Percentiles rank a stretch among this genome's conserved stretches.
Evolutionary conservation across 306 rosid genomes (phyloP).

Genomic region (Boehmeria nivea): DNA sequence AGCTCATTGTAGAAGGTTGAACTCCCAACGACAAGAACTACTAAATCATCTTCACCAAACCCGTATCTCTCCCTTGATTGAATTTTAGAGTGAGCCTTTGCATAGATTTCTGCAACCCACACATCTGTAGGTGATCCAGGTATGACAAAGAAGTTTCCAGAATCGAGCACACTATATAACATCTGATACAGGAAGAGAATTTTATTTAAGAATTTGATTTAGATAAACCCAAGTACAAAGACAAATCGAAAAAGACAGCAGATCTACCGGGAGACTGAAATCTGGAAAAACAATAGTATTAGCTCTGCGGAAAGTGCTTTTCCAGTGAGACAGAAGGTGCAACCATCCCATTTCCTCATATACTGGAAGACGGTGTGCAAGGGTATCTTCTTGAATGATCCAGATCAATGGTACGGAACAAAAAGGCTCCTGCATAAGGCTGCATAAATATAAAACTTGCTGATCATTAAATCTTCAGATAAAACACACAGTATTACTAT

Average conservation of each 20-base stretch:
- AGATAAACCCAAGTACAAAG: slow-evolving; percentile 13
- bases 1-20: slow-evolving; percentile 61
- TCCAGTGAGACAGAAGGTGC: slow-evolving; percentile 79
- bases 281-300: slow-evolving; percentile 82
- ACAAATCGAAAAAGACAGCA: slow-evolving; percentile 6
- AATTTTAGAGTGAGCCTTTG: slow-evolving; percentile 55
- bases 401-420: slow-evolving; percentile 86
- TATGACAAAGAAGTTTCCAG: slow-evolving; percentile 91
- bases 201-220: slow-evolving; percentile 30
- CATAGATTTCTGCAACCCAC: slow-evolving; percentile 73
- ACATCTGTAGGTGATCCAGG: slow-evolving; percentile 92
- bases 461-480: slow-evolving; percentile 48
- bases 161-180: slow-evolving; percentile 77
- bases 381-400: slow-evolving; percentile 89
- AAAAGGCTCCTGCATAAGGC: slow-evolving; percentile 99
- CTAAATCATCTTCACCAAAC: slow-evolving; percentile 55
- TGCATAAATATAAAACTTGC: slow-evolving; percentile 84
- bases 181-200: slow-evolving; percentile 53
- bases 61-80: slow-evolving; percentile 54
- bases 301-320: slow-evolving; percentile 69
- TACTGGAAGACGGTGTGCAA: slow-evolving; percentile 66
- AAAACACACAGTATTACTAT: slow-evolving; percentile 18
- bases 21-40: slow-evolving; percentile 84
- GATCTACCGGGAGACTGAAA: slow-evolving; percentile 77
- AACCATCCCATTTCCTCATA: slow-evolving; percentile 72